Percentiles rank a stretch among this genome's conserved stretches.
phyloP scores from a whole-genome alignment of 192 early-diverging fungal genomes.

The Entomortierella parvispora region DNA sequence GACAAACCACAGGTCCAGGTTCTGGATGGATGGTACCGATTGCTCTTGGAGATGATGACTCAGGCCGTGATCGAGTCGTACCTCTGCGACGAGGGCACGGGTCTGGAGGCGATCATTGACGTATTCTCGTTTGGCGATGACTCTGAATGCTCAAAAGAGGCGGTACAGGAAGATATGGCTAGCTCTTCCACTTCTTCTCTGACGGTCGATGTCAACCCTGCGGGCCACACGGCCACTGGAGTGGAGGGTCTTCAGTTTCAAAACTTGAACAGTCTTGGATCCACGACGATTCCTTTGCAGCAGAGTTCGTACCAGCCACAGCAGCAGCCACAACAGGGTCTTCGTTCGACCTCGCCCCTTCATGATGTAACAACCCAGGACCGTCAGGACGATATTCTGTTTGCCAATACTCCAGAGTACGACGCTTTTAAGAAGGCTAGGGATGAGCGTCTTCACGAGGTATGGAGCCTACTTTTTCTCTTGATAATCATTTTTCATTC shows the following conservation, averaged over 20 bases:
- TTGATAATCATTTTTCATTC: constrained; percentile 40
- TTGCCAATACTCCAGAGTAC: constrained; percentile 43
- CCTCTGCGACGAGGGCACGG: constrained; percentile 57
- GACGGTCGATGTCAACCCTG: constrained; percentile 29
- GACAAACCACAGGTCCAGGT: constrained; percentile 52
- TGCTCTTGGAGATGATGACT: constrained; percentile 62
- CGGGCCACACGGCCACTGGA: constrained; percentile 32
- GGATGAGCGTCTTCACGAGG: constrained; percentile 38
- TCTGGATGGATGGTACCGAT: constrained; percentile 58
- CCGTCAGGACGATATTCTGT: constrained; percentile 48
- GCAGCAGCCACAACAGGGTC: neutral
- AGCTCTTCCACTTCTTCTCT: neutral
- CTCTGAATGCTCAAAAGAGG: constrained; percentile 46
- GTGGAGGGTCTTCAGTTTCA: constrained; percentile 59
- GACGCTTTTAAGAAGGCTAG: constrained; percentile 21
- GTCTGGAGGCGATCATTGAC: constrained; percentile 60
- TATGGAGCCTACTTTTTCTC: constrained; percentile 48
- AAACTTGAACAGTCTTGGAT: constrained; percentile 17
- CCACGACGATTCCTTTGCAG: constrained; percentile 12
- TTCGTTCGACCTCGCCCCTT: neutral
- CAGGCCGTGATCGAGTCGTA: constrained; percentile 65
- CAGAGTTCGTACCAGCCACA: neutral
- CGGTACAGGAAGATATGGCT: constrained; percentile 23
- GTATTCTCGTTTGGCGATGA: constrained; percentile 66
- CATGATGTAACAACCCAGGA: constrained; percentile 49